Percentiles rank a stretch among this genome's conserved stretches.
Conservation (phyloP, 1,139 yeast species). For the Torulaspora pretoriensis region DNA sequence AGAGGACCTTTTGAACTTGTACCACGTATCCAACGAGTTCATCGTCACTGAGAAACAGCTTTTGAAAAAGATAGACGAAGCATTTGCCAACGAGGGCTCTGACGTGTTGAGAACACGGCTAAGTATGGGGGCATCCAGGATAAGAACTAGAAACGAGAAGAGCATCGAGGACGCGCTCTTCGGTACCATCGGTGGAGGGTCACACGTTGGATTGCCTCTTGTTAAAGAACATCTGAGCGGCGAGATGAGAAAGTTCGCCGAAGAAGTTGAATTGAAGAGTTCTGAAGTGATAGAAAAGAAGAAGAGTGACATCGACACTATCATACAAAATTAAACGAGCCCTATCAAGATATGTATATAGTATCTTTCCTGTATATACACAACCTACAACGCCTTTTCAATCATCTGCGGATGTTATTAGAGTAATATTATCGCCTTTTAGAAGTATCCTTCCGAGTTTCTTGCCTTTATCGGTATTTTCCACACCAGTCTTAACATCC, state of each 20-base stretch:
- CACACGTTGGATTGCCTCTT: constrained; percentile 32
- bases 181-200: constrained; percentile 33
- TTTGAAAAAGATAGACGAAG: constrained; percentile 34
- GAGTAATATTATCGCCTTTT: constrained; percentile 91
- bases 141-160: constrained; percentile 22
- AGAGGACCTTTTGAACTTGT: constrained; percentile 57
- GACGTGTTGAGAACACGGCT: constrained; percentile 22
- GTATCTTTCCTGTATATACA: constrained; percentile 13
- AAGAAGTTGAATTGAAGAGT: constrained; percentile 19
- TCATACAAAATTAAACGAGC: constrained; percentile 7
- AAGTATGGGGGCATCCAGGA: constrained; percentile 20
- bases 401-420: constrained; percentile 49
- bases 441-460: constrained; percentile 64
- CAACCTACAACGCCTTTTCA: constrained; percentile 1
- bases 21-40: constrained; percentile 58
- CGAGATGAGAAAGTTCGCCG: constrained; percentile 28
- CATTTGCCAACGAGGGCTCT: constrained; percentile 29
- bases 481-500: constrained; percentile 36
- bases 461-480: constrained; percentile 37
- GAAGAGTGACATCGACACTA: constrained; percentile 13
- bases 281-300: constrained; percentile 13
- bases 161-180: constrained; percentile 33
- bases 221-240: constrained; percentile 36
- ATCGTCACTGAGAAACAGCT: constrained; percentile 39
- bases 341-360: constrained; percentile 3